Evolutionary conservation across 2,329 filamentous ascomycete genomes (phyloP).

Genomic region (Capronia coronata): DNA sequence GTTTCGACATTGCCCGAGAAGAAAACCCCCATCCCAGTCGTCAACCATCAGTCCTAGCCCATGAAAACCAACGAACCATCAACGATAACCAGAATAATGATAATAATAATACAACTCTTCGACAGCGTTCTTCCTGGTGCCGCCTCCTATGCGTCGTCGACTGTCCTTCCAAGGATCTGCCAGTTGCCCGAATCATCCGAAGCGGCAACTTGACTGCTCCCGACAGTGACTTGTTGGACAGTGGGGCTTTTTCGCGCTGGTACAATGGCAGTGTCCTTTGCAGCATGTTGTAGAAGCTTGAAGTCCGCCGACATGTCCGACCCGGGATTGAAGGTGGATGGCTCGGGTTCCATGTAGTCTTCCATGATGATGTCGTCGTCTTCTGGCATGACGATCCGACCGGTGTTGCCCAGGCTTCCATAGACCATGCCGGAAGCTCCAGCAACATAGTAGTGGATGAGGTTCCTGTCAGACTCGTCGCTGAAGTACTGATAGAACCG

Average conservation of each 20-base stretch:
- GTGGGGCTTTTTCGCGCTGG: neutral
- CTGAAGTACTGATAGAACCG: constrained; percentile 24
- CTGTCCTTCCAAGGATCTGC: constrained; percentile 8
- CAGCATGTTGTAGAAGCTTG: constrained; percentile 4
- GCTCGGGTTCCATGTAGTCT: constrained; percentile 10
- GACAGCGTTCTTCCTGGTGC: neutral
- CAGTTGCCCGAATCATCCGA: constrained; percentile 6
- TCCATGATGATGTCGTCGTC: neutral
- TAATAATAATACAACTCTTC: constrained; percentile 10
- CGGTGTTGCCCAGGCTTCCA: constrained; percentile 8
- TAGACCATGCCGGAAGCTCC: constrained; percentile 2
- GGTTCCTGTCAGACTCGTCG: constrained; percentile 24
- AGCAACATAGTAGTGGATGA: constrained; percentile 25
- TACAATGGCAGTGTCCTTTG: constrained; percentile 1
- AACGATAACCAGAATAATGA: constrained; percentile 2
- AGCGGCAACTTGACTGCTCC: neutral
- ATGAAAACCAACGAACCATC: neutral
- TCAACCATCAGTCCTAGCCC: neutral
- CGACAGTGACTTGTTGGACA: neutral
- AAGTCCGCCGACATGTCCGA: constrained; percentile 9
- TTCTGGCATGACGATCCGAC: constrained; percentile 7
- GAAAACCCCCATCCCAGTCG: neutral
- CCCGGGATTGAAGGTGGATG: constrained; percentile 11
- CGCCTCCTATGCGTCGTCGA: constrained; percentile 2
- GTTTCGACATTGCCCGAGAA: neutral